These are phyloP conservation scores for Cucurbita moschata DNA, from an alignment of 306 rosid genomes.

Conservation along the genomic window DNA sequence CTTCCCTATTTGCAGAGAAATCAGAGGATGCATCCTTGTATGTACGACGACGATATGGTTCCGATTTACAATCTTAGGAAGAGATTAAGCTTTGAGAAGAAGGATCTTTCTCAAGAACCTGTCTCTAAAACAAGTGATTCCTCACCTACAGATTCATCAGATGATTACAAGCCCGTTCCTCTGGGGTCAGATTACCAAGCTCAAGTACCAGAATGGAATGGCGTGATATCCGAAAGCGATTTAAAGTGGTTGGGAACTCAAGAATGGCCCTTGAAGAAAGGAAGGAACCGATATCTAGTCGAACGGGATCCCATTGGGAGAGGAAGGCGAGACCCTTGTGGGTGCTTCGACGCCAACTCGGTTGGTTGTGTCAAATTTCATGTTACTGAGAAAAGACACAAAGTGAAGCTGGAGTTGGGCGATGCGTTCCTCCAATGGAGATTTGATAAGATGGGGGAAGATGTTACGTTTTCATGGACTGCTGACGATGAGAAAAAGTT, in stretches of 20 bases:
- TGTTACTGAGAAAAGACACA: constrained; percentile 47
- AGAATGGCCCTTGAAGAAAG: constrained; percentile 47
- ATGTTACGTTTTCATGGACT: constrained; percentile 35
- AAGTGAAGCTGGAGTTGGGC: constrained; percentile 58
- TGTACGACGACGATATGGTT: constrained; percentile 42
- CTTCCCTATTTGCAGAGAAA: constrained; percentile 30
- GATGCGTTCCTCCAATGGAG: constrained; percentile 39
- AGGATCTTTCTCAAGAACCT: constrained; percentile 11
- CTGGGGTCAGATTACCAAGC: constrained; percentile 47
- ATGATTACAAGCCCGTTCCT: constrained; percentile 19
- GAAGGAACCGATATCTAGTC: constrained; percentile 23
- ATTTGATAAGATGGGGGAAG: constrained; percentile 50
- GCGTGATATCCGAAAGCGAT: constrained; percentile 33
- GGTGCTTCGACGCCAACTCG: constrained; percentile 42
- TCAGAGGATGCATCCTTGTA: constrained; percentile 69
- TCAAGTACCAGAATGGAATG: constrained; percentile 53
- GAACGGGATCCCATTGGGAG: constrained; percentile 89
- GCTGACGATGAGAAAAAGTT: constrained; percentile 47
- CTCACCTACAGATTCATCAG: constrained; percentile 3
- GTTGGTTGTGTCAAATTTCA: constrained; percentile 64
- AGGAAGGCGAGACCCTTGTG: constrained; percentile 75
- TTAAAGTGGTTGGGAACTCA: constrained; percentile 60
- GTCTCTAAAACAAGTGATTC: constrained; percentile 14
- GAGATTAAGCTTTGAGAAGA: constrained; percentile 30
- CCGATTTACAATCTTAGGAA: constrained; percentile 55